Conservation (phyloP, 2,329 filamentous ascomycete species). For the Hymenoscyphus fraxineus region DNA sequence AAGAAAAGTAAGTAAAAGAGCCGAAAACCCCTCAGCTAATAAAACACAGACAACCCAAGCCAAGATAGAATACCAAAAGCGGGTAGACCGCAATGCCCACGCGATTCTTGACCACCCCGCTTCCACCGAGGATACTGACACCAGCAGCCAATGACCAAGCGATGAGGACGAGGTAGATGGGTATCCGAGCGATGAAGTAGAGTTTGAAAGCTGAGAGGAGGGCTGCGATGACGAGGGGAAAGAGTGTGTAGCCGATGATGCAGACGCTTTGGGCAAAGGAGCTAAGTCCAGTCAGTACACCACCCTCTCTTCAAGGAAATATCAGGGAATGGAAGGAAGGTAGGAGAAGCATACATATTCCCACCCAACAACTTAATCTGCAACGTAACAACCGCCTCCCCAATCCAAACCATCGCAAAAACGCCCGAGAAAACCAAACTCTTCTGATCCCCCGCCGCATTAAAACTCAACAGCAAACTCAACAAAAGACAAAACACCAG, state of each 20-base stretch:
- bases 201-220: conserved; percentile 80
- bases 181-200: conserved; percentile 77
- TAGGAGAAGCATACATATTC: conserved; percentile 81
- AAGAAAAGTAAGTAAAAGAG: too few species aligned
- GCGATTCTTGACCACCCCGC: conserved; percentile 90
- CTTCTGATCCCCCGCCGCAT: conserved; percentile 74
- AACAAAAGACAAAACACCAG: conserved; percentile 89
- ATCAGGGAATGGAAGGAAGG: too few species aligned
- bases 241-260: conserved; percentile 97
- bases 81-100: conserved; percentile 94
- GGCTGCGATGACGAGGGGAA: conserved; percentile 90
- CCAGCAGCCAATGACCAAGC: conserved; percentile 93
- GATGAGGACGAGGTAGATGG: conserved; percentile 83
- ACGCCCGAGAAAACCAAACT: conserved; percentile 92
- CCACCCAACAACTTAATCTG: conserved; percentile 96
- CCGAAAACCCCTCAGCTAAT: conserved; percentile 62
- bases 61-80: conserved; percentile 90
- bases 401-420: conserved; percentile 95
- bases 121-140: conserved; percentile 92
- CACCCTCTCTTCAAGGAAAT: neutral
- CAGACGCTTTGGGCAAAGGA: conserved; percentile 97
- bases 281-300: conserved; percentile 47
- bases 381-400: conserved; percentile 92
- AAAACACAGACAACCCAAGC: conserved; percentile 91
- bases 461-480: conserved; percentile 81